Base-by-base conservation (phyloP, 2,329 filamentous ascomycete species). In the Tolypocladium ovalisporum region DNA sequence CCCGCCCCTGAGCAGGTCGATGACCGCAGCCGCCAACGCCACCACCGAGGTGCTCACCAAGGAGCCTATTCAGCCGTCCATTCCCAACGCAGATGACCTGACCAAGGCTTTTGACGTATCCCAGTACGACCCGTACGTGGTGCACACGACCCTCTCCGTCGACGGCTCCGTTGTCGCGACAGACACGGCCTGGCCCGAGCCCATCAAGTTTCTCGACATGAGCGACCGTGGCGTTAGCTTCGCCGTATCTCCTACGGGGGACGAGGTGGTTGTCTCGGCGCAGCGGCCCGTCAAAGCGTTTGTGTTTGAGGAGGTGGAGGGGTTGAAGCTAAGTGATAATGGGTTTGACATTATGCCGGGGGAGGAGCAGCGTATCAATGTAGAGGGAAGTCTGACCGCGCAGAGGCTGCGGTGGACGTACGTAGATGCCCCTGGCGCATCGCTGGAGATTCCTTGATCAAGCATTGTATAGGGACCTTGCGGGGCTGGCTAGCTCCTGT, bases 161-260 rank as follows among this genome's bases (percentile, higher is more conserved):
- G 65, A 71, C 2, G 63, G 71, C 0, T 59, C 67, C 22, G 65
- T 75, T 19, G 65, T 81, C 2, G 74, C 79, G 4, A 69, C 75
- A 17, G 79, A 81, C 58, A 71, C 75, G 15, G 79, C 80, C 35
- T 86, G 83, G 82, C 82, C 83, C 1, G 79, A 86, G 53, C 83
- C 83, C 1, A 61, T 86, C 54, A 86, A 86, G 67, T 85, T 84
- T 60, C 66, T 83, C 1, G 75, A 79, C 60, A 70, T 85, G 47
- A 67, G 72, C 15, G 68, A 76, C 42, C 74, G 78, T 32, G 65
- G 61, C 1, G 56, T 70, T 13, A 44, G 69, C 1, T 65, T 83
- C 13, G 63, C 63, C 12, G 63, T 75, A 0, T 37, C 52, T 0
- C 10, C 59, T 1, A 59, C 62, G 9, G 47, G 47, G 9, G 29